Conservation (phyloP, 2,329 filamentous ascomycete genomes). For the Decorospora gaudefroyi region DNA sequence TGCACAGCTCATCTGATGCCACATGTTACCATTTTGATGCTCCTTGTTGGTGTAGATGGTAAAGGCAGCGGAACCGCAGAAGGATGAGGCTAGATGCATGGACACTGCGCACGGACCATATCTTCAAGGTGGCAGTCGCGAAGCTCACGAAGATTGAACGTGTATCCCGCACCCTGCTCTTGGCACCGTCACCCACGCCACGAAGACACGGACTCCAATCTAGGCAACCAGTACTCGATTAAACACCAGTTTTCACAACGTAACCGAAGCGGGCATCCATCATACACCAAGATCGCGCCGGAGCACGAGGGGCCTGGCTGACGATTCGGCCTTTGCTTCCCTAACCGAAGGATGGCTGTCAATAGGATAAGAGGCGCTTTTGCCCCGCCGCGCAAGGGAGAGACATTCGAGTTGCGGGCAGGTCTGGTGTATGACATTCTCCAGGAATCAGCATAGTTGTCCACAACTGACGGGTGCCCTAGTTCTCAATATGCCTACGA, state of each 20-base stretch:
- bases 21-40: constrained; percentile 25
- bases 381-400: constrained; percentile 89
- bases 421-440: constrained; percentile 68
- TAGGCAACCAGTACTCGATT: not conserved
- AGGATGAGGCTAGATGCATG: constrained; percentile 17
- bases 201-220: not conserved
- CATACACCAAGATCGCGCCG: constrained; percentile 14
- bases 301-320: constrained; percentile 45
- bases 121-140: constrained; percentile 37
- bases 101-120: constrained; percentile 29
- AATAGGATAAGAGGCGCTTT: constrained; percentile 96
- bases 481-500: constrained; percentile 99
- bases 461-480: constrained; percentile 44
- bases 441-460: constrained; percentile 13
- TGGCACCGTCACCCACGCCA: constrained; percentile 10
- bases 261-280: constrained; percentile 1
- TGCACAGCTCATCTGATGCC: not conserved
- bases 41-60: constrained; percentile 6
- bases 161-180: constrained; percentile 16
- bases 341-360: constrained; percentile 77
- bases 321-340: constrained; percentile 37
- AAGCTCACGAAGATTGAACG: constrained; percentile 26
- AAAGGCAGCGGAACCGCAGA: constrained; percentile 9
- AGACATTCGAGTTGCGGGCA: constrained; percentile 95
- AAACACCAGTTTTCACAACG: constrained; percentile 4